Evolutionary conservation across 1,284 basidiomycete genomes (phyloP).

Genomic region (Fomitiporia mediterranea): DNA sequence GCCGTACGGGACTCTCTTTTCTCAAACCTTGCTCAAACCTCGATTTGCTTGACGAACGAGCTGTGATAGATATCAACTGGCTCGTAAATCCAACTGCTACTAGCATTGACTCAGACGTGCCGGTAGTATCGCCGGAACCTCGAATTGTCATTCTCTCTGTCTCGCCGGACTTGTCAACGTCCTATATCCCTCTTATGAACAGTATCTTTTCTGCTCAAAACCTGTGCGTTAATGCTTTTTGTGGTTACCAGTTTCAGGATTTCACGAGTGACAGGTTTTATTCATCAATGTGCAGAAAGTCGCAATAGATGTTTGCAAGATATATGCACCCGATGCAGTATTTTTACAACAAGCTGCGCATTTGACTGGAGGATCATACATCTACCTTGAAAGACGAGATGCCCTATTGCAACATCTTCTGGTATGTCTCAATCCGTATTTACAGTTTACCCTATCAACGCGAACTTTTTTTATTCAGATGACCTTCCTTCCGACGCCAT

Average conservation of each 20-base stretch:
- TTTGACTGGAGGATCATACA: conserved; percentile 92
- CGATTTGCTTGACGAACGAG: too few species aligned
- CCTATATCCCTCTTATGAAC: conserved; percentile 98
- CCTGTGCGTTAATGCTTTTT: conserved; percentile 46
- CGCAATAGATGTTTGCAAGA: conserved; percentile 92
- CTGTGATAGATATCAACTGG: conserved; percentile 82
- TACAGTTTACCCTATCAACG: conserved; percentile 1
- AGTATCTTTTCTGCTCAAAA: conserved; percentile 99
- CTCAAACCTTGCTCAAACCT: too few species aligned
- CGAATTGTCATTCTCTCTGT: conserved; percentile 90
- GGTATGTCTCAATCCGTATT: too few species aligned
- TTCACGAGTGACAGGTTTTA: too few species aligned
- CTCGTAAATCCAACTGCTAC: conserved; percentile 43
- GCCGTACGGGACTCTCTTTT: conserved; percentile 65
- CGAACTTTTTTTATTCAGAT: conserved; percentile 49
- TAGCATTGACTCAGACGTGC: conserved; percentile 33
- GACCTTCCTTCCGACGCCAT: conserved; percentile 81
- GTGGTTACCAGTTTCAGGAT: too few species aligned
- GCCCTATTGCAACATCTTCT: conserved; percentile 86
- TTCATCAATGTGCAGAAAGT: too few species aligned
- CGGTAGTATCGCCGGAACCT: conserved; percentile 57
- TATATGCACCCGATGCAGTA: conserved; percentile 86
- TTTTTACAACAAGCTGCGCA: conserved; percentile 98
- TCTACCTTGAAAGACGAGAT: conserved; percentile 75
- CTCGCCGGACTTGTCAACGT: conserved; percentile 81